Evolutionary conservation across 371 early-diverging fungal species (phyloP).

Genomic region (Rhizomucor pusillus): DNA sequence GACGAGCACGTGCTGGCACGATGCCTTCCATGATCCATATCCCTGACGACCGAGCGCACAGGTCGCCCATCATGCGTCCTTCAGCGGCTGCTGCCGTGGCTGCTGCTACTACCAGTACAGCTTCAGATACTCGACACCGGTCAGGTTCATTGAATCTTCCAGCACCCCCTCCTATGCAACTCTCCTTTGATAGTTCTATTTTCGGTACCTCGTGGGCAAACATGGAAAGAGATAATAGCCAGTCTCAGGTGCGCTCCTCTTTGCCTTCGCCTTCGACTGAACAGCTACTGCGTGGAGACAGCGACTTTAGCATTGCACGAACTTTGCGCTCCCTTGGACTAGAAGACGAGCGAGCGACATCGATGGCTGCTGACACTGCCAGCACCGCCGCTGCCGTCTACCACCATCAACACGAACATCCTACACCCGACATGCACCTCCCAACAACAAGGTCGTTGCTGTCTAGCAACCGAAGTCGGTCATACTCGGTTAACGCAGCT

Average conservation of each 20-base stretch:
- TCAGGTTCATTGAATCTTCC: slow-evolving; percentile 64
- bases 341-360: slow-evolving; percentile 52
- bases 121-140: slow-evolving; percentile 31
- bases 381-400: slow-evolving; percentile 11
- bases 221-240: slow-evolving; percentile 29
- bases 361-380: slow-evolving; percentile 9
- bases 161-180: slow-evolving; percentile 47
- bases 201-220: slow-evolving; percentile 62
- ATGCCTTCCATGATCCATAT: slow-evolving; percentile 66
- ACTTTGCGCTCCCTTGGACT: slow-evolving; percentile 76
- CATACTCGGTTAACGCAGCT: slow-evolving; percentile 74
- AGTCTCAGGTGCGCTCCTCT: slow-evolving; percentile 8
- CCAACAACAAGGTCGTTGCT: slow-evolving; percentile 20
- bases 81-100: slow-evolving; percentile 8
- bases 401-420: slow-evolving; percentile 22
- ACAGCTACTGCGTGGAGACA: slow-evolving; percentile 56
- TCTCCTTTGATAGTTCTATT: slow-evolving; percentile 64
- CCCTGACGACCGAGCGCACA: slow-evolving; percentile 31
- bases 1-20: slow-evolving; percentile 79
- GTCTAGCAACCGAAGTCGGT: slow-evolving; percentile 58
- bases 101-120: slow-evolving; percentile 17
- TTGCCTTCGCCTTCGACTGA: slow-evolving; percentile 56
- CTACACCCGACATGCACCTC: slow-evolving; percentile 28
- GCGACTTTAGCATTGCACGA: slow-evolving; percentile 64
- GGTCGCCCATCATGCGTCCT: slow-evolving; percentile 20